phyloP scores from a whole-genome alignment of 2,329 filamentous ascomycete species.

The Ascochyta rabiei region DNA sequence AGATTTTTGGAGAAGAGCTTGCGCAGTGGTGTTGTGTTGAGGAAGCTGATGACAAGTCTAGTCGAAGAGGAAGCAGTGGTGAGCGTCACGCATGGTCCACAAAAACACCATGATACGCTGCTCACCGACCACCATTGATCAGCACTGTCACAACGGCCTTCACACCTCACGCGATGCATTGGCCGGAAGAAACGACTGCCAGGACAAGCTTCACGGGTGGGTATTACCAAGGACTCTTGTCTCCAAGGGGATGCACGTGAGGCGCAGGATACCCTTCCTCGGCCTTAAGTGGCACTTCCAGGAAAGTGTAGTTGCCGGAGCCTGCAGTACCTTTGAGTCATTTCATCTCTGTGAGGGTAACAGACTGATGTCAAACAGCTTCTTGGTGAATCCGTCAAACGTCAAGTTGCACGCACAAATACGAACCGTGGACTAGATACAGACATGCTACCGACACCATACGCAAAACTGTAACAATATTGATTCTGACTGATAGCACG shows the following conservation, averaged over 20 bases:
- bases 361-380: neutral
- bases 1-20: neutral
- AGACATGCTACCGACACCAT: neutral
- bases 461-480: conserved; percentile 24
- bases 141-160: conserved; percentile 30
- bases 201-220: conserved; percentile 25
- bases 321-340: neutral
- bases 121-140: conserved; percentile 29
- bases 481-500: conserved; percentile 23
- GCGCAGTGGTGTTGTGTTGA: neutral
- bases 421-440: neutral
- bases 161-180: conserved; percentile 28
- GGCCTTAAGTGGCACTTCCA: conserved; percentile 5
- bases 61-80: neutral
- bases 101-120: conserved; percentile 24
- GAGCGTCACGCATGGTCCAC: conserved; percentile 20
- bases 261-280: conserved; percentile 10
- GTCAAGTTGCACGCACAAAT: conserved; percentile 21
- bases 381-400: neutral
- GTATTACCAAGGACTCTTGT: conserved; percentile 15
- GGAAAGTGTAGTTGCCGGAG: conserved; percentile 8
- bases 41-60: neutral
- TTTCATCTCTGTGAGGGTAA: conserved; percentile 7
- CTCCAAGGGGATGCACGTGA: conserved; percentile 34
- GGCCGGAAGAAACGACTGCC: conserved; percentile 24